Evolutionary conservation across 179 eudicot genomes (phyloP).

Genomic region (Camellia oleifera): DNA sequence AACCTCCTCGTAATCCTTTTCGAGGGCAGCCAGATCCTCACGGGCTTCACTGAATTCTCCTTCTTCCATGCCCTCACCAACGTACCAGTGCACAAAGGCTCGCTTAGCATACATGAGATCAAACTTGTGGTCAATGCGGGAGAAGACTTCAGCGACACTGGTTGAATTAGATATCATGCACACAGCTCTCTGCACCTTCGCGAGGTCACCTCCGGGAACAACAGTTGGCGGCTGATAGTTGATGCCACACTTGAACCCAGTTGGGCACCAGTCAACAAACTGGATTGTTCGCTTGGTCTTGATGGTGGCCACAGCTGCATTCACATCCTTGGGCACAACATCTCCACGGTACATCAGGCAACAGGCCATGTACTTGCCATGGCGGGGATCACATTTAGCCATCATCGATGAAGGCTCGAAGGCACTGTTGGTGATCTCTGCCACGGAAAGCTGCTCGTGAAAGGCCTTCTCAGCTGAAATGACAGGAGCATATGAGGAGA

Average conservation of each 20-base stretch:
- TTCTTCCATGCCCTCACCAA: constrained; percentile 50
- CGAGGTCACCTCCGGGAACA: constrained; percentile 45
- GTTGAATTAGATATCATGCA: constrained; percentile 44
- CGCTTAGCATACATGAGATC: constrained; percentile 44
- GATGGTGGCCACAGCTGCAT: constrained; percentile 37
- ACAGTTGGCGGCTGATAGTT: constrained; percentile 43
- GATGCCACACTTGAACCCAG: constrained; percentile 46
- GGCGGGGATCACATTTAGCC: constrained; percentile 44
- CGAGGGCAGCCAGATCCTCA: constrained; percentile 41
- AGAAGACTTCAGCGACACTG: constrained; percentile 44
- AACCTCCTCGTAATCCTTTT: constrained; percentile 28
- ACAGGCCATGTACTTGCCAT: constrained; percentile 47
- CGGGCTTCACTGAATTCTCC: constrained; percentile 44
- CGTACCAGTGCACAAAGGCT: constrained; percentile 43
- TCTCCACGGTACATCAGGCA: constrained; percentile 50
- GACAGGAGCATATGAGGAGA: constrained; percentile 39
- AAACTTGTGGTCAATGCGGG: constrained; percentile 41
- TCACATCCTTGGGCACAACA: constrained; percentile 44
- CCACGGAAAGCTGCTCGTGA: constrained; percentile 40
- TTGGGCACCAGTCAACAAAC: constrained; percentile 45
- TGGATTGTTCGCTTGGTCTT: constrained; percentile 43
- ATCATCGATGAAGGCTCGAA: constrained; percentile 42
- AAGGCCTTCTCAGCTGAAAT: constrained; percentile 37
- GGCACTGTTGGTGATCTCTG: constrained; percentile 36
- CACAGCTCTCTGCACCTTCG: constrained; percentile 45